phyloP scores from a whole-genome alignment of 2,329 filamentous ascomycete species.

The Purpureocillium lavendulum region DNA sequence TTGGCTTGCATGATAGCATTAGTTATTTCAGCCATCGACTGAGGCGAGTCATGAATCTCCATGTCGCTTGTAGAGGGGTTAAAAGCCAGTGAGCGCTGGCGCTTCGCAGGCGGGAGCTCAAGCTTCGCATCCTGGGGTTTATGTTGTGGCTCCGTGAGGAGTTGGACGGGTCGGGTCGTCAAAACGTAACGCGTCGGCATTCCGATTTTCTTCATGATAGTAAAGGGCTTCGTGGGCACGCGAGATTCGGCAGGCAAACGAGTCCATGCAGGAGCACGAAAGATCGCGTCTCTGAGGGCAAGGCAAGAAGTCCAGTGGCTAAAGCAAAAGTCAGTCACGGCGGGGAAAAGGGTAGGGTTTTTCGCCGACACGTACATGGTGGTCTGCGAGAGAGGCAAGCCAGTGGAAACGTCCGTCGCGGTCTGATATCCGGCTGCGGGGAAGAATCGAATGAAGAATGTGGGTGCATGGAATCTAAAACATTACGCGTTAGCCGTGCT shows the following conservation, averaged over 20 bases:
- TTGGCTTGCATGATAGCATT: constrained; percentile 16
- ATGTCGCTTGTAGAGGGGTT: neutral
- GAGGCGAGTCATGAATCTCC: constrained; percentile 1
- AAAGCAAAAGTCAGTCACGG: too few species aligned
- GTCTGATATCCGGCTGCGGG: too few species aligned
- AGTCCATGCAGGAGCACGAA: constrained; percentile 1
- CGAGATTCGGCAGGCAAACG: neutral
- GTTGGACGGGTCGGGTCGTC: neutral
- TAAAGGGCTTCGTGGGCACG: neutral
- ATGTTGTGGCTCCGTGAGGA: neutral
- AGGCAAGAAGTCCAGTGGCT: neutral
- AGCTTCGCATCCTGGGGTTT: constrained; percentile 2
- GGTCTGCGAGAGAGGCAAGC: too few species aligned
- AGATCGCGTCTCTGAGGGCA: neutral
- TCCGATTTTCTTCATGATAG: constrained; percentile 1
- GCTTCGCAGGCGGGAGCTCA: constrained; percentile 3
- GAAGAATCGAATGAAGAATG: too few species aligned
- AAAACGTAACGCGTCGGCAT: neutral
- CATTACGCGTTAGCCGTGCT: too few species aligned
- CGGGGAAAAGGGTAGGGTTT: too few species aligned
- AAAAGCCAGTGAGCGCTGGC: constrained; percentile 1
- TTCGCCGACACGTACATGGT: too few species aligned
- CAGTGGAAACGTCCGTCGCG: too few species aligned
- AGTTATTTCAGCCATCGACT: constrained; percentile 5
- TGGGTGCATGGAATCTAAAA: too few species aligned